phyloP scores from a whole-genome alignment of 2,329 filamentous ascomycete species.

The Drechslerella coelobrocha region DNA sequence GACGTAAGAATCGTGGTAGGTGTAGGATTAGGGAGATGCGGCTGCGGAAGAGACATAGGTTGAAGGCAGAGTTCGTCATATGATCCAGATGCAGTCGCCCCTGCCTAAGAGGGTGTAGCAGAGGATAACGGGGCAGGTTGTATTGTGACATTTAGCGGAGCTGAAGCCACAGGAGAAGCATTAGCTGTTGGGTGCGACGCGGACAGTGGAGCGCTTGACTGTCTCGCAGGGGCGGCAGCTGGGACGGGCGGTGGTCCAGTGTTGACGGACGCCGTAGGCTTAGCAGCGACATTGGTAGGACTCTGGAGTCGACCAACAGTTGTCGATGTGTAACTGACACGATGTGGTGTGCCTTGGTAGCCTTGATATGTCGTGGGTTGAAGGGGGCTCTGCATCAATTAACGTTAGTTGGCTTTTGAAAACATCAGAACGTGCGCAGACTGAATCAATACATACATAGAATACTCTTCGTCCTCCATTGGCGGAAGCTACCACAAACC shows the following conservation, averaged over 20 bases:
- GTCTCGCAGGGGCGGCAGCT: not conserved
- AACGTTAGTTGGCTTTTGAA: not conserved
- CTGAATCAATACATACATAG: conserved; percentile 30
- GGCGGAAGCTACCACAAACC: conserved; percentile 41
- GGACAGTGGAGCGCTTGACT: not conserved
- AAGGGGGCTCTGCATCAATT: conserved; percentile 24
- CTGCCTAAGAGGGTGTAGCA: conserved; percentile 39
- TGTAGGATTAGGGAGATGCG: too few species aligned
- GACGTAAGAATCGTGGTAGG: too few species aligned
- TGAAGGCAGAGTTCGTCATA: not conserved
- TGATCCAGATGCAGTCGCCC: not conserved
- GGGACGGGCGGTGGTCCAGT: not conserved
- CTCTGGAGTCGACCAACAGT: conserved; percentile 4
- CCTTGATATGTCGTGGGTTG: conserved; percentile 37
- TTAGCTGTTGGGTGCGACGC: not conserved
- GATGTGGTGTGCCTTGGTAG: conserved; percentile 29
- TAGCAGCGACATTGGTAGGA: conserved; percentile 1
- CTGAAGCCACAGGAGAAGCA: not conserved
- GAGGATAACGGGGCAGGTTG: conserved; percentile 21
- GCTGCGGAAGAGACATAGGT: too few species aligned
- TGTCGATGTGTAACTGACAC: conserved; percentile 34
- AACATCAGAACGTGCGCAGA: not conserved
- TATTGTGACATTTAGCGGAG: conserved; percentile 15
- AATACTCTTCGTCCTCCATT: conserved; percentile 44
- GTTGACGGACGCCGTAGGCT: not conserved